Conservation (phyloP, 2,329 filamentous ascomycete species). For the Cladophialophora bantiana region DNA sequence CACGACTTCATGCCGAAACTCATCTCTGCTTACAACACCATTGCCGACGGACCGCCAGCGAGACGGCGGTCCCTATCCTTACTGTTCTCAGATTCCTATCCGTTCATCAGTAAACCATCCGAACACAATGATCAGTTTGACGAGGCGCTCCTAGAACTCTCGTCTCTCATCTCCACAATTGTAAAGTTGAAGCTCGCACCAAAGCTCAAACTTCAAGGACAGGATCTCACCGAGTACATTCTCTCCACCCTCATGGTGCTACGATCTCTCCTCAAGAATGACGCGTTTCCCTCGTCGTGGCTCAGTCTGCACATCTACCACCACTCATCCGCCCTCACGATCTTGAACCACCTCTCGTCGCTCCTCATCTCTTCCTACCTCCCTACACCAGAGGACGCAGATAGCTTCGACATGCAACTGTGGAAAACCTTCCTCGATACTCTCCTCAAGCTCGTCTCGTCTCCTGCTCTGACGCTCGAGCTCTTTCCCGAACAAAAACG, state of each 20-base stretch:
- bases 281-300: conserved; percentile 89
- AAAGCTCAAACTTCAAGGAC: conserved; percentile 65
- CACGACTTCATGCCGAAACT: conserved; percentile 91
- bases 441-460: conserved; percentile 85
- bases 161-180: conserved; percentile 82
- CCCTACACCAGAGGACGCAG: conserved; percentile 88
- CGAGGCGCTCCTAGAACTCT: conserved; percentile 86
- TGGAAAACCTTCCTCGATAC: conserved; percentile 95
- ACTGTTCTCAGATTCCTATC: conserved; percentile 87
- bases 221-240: conserved; percentile 60
- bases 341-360: conserved; percentile 79
- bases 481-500: conserved; percentile 97
- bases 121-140: conserved; percentile 72
- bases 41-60: conserved; percentile 70
- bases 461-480: conserved; percentile 85
- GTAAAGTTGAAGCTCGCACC: conserved; percentile 78
- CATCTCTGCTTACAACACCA: conserved; percentile 83
- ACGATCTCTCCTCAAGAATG: conserved; percentile 85
- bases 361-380: conserved; percentile 84
- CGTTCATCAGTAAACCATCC: conserved; percentile 78
- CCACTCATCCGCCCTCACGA: conserved; percentile 86
- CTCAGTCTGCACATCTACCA: conserved; percentile 92
- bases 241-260: conserved; percentile 81
- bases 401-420: conserved; percentile 87
- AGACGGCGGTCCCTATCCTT: conserved; percentile 74